Base-by-base conservation (phyloP, 2,329 filamentous ascomycete genomes). In the Hypoxylon sp. region DNA sequence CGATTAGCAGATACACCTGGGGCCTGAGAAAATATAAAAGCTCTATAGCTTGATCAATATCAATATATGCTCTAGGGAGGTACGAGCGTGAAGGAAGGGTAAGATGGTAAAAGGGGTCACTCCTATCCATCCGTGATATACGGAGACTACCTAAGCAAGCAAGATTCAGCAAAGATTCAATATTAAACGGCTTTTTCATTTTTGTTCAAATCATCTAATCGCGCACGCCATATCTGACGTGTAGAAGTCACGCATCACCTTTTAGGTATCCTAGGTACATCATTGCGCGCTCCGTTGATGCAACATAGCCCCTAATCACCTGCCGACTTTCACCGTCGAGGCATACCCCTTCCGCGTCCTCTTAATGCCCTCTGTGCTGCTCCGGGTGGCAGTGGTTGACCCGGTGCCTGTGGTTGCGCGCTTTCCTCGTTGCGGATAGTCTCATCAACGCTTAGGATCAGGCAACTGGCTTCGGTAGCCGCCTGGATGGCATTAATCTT, bases 371-470 rank as follows among this genome's bases (percentile, higher is more conserved):
- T 87, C 84, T 98, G 95, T 10, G 95, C 94, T 21, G 95, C 94
- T 73, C 92, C 92, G 0, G 91, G 90, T 3, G 92, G 92, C 72
- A 94, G 84, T 19, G 89, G 87, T 80, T 92, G 86, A 61, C 89
- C 87, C 0, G 95, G 95, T 7, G 89, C 93, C 80, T 97, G 93
- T 23, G 94, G 92, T 80, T 89, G 85, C 75, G 90, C 87, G 76
- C 93, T 97, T 84, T 98, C 94, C 84, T 99, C 93, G 82, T 99
- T 99, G 82, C 90, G 94, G 82, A 99, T 98, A 34, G 96, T 99
- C 89, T 99, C 96, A 78, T 99, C 96, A 62, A 99, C 96, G 75
- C 93, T 92, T 76, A 99, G 83, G 73, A 99, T 98, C 83, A 99
- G 83, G 83, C 96, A 99, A 74, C 92, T 92, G 21, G 96, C 96